These are phyloP conservation scores for Monosporascus sp. DNA, from an alignment of 2,329 filamentous ascomycete species.

Conservation along the genomic window DNA sequence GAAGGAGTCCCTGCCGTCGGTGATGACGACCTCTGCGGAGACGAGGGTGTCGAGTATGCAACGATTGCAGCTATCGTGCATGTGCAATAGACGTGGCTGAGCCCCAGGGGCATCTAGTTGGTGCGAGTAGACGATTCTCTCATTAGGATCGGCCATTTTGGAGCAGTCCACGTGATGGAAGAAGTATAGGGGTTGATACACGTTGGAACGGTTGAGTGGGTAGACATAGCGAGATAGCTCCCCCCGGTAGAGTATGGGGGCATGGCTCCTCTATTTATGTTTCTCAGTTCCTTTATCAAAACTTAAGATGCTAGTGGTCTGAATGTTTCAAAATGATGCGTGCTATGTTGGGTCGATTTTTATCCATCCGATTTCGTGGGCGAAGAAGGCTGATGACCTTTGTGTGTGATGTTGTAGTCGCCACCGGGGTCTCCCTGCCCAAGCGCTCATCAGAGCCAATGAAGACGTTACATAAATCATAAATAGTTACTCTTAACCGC, in stretches of 20 bases:
- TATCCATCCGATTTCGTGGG: background rate
- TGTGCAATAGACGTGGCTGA: background rate
- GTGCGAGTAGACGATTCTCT: background rate
- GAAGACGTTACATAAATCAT: background rate
- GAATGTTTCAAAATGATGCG: background rate
- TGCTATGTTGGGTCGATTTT: background rate
- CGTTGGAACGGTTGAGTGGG: background rate
- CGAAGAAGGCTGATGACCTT: background rate
- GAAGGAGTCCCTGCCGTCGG: background rate
- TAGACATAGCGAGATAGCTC: background rate
- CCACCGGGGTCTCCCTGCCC: background rate
- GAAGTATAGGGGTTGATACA: background rate
- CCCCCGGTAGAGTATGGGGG: background rate
- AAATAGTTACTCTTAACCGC: background rate
- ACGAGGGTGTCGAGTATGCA: background rate
- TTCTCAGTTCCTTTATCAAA: background rate
- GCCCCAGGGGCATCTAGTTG: background rate
- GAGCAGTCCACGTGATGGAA: background rate
- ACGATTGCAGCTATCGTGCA: background rate
- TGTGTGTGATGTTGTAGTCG: background rate
- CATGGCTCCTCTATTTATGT: background rate
- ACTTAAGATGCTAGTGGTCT: background rate
- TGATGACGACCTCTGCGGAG: background rate
- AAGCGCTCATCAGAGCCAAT: background rate
- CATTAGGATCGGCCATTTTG: background rate